Evolutionary conservation across 2,329 filamentous ascomycete species (phyloP), one percentile per base, ranked within the genome.

Genomic region (Tympanopsis confertula): DNA sequence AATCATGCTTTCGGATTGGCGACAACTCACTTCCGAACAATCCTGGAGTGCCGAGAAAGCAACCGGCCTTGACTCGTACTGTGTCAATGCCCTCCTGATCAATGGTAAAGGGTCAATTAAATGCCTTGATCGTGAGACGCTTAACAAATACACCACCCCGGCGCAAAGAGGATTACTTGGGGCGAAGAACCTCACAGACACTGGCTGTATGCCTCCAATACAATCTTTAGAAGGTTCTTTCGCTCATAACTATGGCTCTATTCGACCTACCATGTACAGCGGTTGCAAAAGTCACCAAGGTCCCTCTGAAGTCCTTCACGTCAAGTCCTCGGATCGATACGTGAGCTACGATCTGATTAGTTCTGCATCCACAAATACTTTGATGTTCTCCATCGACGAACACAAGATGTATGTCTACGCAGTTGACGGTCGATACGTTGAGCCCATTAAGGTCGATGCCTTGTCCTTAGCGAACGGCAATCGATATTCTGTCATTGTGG

Each of bases 381-480:
- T 17, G 7, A 33, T 17, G 4, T 46, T 56, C 36, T 51, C 51
- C 20, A 55, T 56, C 26, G 53, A 57, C 20, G 48, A 55, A 33
- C 54, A 57, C 35, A 45, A 50, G 14, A 43, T 57, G 40, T 55
- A 49, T 47, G 45, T 58, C 14, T 57, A 53, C 40, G 52, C 48
- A 19, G 52, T 53, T 5, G 57, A 57, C 38, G 54, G 47, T 5
- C 47, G 54, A 13, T 61, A 58, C 38, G 56, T 61, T 35, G 47
- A 55, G 38, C 58, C 57, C 17, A 41, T 52, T 19, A 43, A 48
- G 4, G 51, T 54, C 10, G 52, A 61, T 26, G 48, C 49, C 1
- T 40, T 61, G 10, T 46, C 43, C 3, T 44, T 60, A 4, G 47
- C 45, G 36, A 58, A 55, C 29, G 58, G 57, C 14, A 55, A 59